These are phyloP conservation scores for Cyamopsis tetragonoloba DNA, from an alignment of 306 rosid species.

Conservation along the genomic window DNA sequence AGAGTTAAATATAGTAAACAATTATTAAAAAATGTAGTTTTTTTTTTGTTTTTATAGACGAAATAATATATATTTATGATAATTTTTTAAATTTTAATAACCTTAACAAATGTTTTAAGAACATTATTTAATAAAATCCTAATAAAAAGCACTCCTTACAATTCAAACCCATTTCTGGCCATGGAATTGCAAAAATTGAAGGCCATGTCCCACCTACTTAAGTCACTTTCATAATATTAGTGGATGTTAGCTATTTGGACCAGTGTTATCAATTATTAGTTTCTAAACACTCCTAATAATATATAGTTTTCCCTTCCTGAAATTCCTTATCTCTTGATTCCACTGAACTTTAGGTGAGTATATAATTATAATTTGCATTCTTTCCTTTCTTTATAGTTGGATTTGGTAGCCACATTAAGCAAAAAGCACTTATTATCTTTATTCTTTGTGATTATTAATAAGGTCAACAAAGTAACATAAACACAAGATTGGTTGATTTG, in stretches of 20 bases:
- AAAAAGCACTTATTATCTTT: constrained; percentile 15
- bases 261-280: constrained; percentile 22
- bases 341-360: constrained; percentile 20
- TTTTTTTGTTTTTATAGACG: no score
- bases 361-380: constrained; percentile 3
- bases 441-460: background rate
- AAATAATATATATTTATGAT: no score
- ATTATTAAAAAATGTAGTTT: no score
- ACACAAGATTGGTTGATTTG: constrained; percentile 10
- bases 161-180: background rate
- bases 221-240: constrained; percentile 30
- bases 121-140: no score
- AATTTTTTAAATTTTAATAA: no score
- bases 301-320: background rate
- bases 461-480: constrained; percentile 27
- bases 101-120: no score
- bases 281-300: constrained; percentile 14
- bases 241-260: constrained; percentile 11
- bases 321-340: constrained; percentile 21
- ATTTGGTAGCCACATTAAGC: constrained; percentile 26
- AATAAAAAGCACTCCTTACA: no score
- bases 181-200: constrained; percentile 8
- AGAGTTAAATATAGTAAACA: no score
- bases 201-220: constrained; percentile 5
- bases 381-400: constrained; percentile 17